A percentile compares a stretch with the other conserved stretches of the same genome.
phyloP scores from a whole-genome alignment of 1,284 basidiomycete species.

The Macrocystidia cucumis region DNA sequence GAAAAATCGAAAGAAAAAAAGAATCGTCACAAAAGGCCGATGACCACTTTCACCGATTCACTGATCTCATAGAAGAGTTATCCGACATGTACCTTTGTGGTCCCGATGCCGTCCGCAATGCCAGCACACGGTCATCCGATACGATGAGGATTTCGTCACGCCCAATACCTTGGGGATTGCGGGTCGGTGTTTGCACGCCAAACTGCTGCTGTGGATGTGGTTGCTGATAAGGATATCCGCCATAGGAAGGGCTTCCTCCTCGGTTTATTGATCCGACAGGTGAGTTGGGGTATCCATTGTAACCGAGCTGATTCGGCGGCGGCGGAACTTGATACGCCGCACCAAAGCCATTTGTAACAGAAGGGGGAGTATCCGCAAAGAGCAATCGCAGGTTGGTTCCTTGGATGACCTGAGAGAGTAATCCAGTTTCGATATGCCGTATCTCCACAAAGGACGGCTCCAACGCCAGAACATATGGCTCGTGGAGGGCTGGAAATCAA shows the following conservation, averaged over 20 bases:
- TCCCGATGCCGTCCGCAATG: slow-evolving; percentile 42
- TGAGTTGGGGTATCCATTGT: slow-evolving; percentile 28
- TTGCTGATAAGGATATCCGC: slow-evolving; percentile 21
- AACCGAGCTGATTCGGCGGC: slow-evolving; percentile 32
- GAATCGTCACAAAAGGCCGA: slow-evolving; percentile 4
- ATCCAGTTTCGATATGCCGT: slow-evolving; percentile 89
- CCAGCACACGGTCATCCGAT: slow-evolving; percentile 72
- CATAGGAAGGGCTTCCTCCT: slow-evolving; percentile 13
- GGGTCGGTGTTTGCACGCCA: slow-evolving; percentile 23
- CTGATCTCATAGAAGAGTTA: slow-evolving; percentile 32
- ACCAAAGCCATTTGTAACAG: slow-evolving; percentile 45
- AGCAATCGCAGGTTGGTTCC: slow-evolving; percentile 84
- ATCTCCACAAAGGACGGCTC: slow-evolving; percentile 97
- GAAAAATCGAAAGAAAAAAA: slow-evolving; percentile 6
- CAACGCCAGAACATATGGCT: slow-evolving; percentile 96
- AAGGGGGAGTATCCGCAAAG: slow-evolving; percentile 92
- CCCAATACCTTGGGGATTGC: slow-evolving; percentile 39
- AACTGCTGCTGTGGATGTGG: slow-evolving; percentile 29
- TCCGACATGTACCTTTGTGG: slow-evolving; percentile 30
- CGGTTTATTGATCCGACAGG: slow-evolving; percentile 5
- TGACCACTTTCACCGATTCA: slow-evolving; percentile 23
- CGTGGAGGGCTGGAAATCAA: slow-evolving; percentile 71
- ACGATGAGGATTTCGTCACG: slow-evolving; percentile 77
- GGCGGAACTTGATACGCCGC: slow-evolving; percentile 22
- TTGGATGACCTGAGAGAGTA: slow-evolving; percentile 93